These are phyloP conservation scores for Pythium grandisporangium DNA, from an alignment of 352 stramenopile species.

Conservation along the genomic window DNA sequence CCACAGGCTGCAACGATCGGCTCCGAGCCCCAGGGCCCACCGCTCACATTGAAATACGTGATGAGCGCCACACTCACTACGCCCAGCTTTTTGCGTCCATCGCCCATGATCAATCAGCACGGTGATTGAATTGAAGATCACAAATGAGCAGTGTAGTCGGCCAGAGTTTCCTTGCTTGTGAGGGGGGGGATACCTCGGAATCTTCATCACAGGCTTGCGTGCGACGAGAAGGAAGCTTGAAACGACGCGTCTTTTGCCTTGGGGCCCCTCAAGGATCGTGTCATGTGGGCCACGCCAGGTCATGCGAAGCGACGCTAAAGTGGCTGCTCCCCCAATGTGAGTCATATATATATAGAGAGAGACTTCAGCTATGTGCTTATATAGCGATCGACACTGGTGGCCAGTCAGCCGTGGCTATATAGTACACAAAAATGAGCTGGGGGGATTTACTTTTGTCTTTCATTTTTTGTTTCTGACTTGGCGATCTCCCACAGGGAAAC, in stretches of 20 bases:
- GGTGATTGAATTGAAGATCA: neutral
- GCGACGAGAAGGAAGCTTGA: neutral
- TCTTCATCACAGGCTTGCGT: neutral
- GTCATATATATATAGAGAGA: no score
- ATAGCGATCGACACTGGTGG: no score
- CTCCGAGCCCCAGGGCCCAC: constrained; percentile 93
- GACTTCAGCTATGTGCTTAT: no score
- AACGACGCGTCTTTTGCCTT: neutral
- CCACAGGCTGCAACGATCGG: constrained; percentile 85
- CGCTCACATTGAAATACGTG: constrained; percentile 88
- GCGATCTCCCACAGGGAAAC: no score
- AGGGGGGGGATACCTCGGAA: neutral
- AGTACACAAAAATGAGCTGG: no score
- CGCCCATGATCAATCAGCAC: neutral
- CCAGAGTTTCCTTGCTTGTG: neutral
- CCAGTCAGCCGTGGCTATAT: no score
- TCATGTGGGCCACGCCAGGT: no score
- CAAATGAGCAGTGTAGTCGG: neutral
- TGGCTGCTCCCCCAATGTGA: no score
- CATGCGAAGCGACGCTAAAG: no score
- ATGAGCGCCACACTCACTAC: constrained; percentile 68
- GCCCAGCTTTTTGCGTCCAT: constrained; percentile 34
- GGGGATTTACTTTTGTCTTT: no score
- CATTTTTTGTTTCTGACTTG: no score
- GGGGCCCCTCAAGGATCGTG: neutral